Evolutionary conservation across 2,329 filamentous ascomycete genomes (phyloP).

Genomic region (Cladophialophora immunda): DNA sequence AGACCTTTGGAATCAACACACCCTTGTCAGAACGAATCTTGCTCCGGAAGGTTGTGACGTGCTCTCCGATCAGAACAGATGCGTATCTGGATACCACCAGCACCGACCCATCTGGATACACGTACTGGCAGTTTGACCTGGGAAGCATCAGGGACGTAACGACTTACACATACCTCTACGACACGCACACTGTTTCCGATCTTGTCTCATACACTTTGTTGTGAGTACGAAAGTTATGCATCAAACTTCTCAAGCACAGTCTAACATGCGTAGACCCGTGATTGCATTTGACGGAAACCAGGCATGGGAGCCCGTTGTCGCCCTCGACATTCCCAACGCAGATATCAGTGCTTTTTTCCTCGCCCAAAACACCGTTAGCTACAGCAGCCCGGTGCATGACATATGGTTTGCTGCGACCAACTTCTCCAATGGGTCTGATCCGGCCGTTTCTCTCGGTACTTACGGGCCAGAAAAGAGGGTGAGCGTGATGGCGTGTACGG

Average conservation of each 20-base stretch:
- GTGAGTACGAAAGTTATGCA: background rate
- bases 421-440: background rate
- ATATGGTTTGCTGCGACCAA: conserved; percentile 4
- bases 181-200: conserved; percentile 4
- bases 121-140: conserved; percentile 4
- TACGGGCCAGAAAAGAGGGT: background rate
- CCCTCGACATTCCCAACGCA: conserved; percentile 7
- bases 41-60: conserved; percentile 7
- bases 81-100: background rate
- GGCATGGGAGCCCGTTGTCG: conserved; percentile 4
- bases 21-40: background rate
- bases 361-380: conserved; percentile 8
- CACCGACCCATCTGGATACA: conserved; percentile 3
- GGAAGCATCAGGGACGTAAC: background rate
- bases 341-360: conserved; percentile 8
- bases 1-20: background rate
- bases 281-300: conserved; percentile 5
- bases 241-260: background rate
- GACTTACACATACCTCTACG: conserved; percentile 7
- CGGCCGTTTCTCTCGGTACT: background rate
- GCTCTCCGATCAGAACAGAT: conserved; percentile 3
- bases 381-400: conserved; percentile 3
- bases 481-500: conserved; percentile 6
- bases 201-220: background rate
- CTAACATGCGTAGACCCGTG: background rate